Evolutionary conservation across 805 yeast species (phyloP), one percentile per base, ranked within the genome.

Genomic region (Metschnikowia baotianmanensis): DNA sequence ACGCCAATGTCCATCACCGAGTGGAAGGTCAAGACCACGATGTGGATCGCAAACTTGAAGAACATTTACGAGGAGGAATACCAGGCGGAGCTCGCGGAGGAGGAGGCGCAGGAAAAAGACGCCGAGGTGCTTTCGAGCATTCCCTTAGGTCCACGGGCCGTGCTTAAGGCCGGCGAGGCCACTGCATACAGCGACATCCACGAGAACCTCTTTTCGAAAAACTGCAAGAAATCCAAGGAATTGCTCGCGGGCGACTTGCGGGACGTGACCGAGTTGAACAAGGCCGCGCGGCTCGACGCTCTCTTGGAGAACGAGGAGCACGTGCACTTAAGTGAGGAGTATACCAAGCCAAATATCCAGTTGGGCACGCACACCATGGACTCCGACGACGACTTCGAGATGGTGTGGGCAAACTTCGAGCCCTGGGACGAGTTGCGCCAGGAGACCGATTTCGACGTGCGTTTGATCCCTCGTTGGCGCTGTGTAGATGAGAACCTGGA

Each of bases 1-100:
- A 66, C 61, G 31, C 84, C 88, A 3, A 75, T 81, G 78, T 48
- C 55, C 40, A 50, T 65, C 46, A 50, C 61, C 34, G 58, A 63
- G 5, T 71, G 72, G 65, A 52, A 57, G 15, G 43, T 49, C 33
- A 48, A 69, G 36, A 55, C 58, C 9, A 50, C 48, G 12, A 26
- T 32, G 18, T 47, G 50, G 53, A 29, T 52, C 24, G 22, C 28
- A 27, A 55, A 48, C 44, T 40, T 47, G 7, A 47, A 40, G 29
- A 43, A 47, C 17, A 37, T 34, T 3, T 25, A 49, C 28, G 52
- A 53, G 20, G 26, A 37, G 11, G 42, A 41, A 9, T 24, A 42
- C 2, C 13, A 21, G 8, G 25, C 35, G 13, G 25, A 34, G 10
- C 1, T 19, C 11, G 29, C 28, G 11, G 24, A 29, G n/a, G 35